Evolutionary conservation across 345 rosid genomes (phyloP).

Genomic region (Citrus reticulata): DNA sequence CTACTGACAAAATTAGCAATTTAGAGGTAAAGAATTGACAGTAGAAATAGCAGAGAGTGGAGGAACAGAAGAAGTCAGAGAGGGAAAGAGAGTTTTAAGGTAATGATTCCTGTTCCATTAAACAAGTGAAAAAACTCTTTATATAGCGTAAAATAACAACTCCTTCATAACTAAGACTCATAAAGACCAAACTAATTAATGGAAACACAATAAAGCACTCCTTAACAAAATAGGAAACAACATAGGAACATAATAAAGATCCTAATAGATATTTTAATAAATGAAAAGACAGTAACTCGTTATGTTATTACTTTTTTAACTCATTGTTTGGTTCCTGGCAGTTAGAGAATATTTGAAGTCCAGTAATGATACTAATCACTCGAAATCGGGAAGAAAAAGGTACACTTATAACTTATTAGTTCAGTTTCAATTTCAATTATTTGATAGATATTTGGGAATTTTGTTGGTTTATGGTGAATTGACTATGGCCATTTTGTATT

Average conservation of each 20-base stretch:
- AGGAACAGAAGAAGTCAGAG: no score
- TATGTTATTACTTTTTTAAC: neutral
- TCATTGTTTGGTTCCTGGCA: slow-evolving; percentile 1
- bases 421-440: neutral
- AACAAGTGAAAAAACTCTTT: no score
- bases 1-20: no score
- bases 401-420: neutral
- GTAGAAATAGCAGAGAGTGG: no score
- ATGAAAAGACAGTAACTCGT: neutral
- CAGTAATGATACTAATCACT: neutral
- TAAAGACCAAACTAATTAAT: no score
- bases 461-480: neutral
- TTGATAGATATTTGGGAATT: neutral
- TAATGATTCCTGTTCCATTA: no score
- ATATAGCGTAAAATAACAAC: no score
- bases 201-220: no score
- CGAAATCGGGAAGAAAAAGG: slow-evolving; percentile 23
- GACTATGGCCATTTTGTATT: slow-evolving; percentile 7
- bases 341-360: slow-evolving; percentile 28
- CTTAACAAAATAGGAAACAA: no score
- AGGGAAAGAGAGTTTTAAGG: no score
- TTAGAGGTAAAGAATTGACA: no score
- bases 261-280: neutral
- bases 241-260: no score
- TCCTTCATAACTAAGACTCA: neutral